phyloP scores from a whole-genome alignment of 139 green algal species.

The Yamagishiella unicocca region DNA sequence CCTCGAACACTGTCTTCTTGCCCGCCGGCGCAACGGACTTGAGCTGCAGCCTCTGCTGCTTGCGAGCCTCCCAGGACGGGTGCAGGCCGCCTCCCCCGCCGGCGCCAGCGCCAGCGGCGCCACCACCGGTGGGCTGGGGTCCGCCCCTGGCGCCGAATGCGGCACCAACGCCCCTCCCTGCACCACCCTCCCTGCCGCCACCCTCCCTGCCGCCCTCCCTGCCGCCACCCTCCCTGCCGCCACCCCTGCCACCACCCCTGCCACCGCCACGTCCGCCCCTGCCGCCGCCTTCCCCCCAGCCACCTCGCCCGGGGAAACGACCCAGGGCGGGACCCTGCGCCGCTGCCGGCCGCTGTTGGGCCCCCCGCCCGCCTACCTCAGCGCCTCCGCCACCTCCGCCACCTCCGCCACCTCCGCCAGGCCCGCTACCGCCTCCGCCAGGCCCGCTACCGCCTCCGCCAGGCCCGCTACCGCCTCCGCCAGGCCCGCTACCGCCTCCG shows the following conservation, averaged over 20 bases:
- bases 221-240: no score
- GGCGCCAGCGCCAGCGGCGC: background rate
- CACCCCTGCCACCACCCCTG: background rate
- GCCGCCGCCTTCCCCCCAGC: no score
- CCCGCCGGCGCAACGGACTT: background rate
- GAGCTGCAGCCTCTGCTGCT: constrained; percentile 40
- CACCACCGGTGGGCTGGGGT: background rate
- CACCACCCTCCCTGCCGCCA: background rate
- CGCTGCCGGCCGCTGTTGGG: background rate
- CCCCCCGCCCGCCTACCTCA: no score
- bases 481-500: no score
- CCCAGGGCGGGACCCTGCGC: no score
- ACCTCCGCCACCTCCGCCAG: no score
- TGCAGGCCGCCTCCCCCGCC: background rate
- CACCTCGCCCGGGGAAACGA: no score
- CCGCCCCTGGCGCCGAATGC: no score
- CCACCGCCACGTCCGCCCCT: background rate
- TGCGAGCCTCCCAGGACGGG: constrained; percentile 29
- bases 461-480: no score
- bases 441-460: no score
- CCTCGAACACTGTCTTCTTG: constrained; percentile 48
- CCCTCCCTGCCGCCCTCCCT: background rate
- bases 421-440: no score
- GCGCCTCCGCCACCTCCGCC: no score
- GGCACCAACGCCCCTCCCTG: background rate